phyloP scores from a whole-genome alignment of 2,329 filamentous ascomycete species.

The Stagonosporopsis tanaceti region DNA sequence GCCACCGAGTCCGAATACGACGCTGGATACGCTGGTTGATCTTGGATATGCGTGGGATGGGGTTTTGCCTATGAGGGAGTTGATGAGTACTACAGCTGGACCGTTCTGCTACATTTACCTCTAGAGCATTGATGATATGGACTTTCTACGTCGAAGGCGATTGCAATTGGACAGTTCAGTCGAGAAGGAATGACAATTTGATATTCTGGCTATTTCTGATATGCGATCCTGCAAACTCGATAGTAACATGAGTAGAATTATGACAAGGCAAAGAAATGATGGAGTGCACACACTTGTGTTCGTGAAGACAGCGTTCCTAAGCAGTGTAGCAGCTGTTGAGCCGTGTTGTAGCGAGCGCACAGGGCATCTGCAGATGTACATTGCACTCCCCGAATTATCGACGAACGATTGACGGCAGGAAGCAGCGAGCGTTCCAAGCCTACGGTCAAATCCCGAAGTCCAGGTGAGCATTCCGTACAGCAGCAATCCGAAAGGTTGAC shows the following conservation, averaged over 20 bases:
- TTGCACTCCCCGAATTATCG: not conserved
- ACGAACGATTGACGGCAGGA: not conserved
- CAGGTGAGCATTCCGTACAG: not conserved
- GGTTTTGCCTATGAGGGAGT: conserved; percentile 32
- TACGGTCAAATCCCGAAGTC: not conserved
- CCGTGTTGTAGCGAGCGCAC: not conserved
- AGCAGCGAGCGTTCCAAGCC: not conserved
- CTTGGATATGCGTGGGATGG: conserved; percentile 30
- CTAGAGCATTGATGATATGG: not conserved
- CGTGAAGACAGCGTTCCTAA: not conserved
- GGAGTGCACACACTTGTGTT: not conserved
- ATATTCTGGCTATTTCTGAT: not conserved
- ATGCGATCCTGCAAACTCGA: conserved; percentile 1
- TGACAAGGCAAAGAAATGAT: not conserved
- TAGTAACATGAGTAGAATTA: not conserved
- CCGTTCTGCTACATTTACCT: conserved; percentile 29
- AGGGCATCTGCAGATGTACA: not conserved
- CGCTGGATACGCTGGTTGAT: conserved; percentile 42
- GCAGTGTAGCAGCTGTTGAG: not conserved
- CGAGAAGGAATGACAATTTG: conserved; percentile 3
- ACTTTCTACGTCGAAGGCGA: not conserved
- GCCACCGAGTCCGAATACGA: conserved; percentile 50
- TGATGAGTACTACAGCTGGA: conserved; percentile 21
- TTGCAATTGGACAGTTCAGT: not conserved
- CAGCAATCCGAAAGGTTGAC: not conserved